Evolutionary conservation across 2,329 filamentous ascomycete genomes (phyloP).

Genomic region (Berkeleyomyces basicola): DNA sequence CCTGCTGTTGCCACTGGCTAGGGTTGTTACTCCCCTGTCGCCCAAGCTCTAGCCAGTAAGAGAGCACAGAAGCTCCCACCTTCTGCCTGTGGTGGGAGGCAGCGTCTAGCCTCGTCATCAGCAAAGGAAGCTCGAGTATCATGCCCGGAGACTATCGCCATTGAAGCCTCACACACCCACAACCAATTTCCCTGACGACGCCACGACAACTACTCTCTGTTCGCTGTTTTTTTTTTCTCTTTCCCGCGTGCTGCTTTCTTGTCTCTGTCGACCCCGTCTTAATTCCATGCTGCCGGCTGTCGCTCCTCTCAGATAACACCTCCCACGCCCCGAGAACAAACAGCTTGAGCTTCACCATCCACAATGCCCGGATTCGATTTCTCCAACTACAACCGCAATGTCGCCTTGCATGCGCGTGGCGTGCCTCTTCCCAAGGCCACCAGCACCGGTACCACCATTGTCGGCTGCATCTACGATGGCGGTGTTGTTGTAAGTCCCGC

Average conservation of each 20-base stretch:
- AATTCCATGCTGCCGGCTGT: background rate
- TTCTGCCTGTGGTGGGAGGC: slow-evolving; percentile 22
- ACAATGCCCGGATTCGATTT: slow-evolving; percentile 97
- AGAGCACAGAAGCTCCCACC: background rate
- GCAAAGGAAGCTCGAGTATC: slow-evolving; percentile 18
- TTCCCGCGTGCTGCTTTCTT: background rate
- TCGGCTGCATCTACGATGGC: slow-evolving; percentile 90
- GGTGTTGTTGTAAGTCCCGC: slow-evolving; percentile 65
- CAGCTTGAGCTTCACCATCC: slow-evolving; percentile 14
- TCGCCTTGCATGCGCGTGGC: slow-evolving; percentile 82
- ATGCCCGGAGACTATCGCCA: background rate
- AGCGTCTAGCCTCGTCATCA: slow-evolving; percentile 41
- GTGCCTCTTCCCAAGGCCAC: slow-evolving; percentile 94
- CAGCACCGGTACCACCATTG: slow-evolving; percentile 96
- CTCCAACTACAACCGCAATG: slow-evolving; percentile 99
- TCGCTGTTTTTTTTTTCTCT: background rate
- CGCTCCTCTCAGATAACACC: slow-evolving; percentile 16
- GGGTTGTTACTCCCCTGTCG: background rate
- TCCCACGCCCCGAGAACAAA: slow-evolving; percentile 4
- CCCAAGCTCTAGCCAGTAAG: background rate
- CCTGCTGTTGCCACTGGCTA: background rate
- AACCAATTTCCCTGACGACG: slow-evolving; percentile 13
- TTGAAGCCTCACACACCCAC: slow-evolving; percentile 12
- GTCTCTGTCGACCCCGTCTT: background rate
- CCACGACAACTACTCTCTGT: background rate